Base-by-base conservation (phyloP, 495 filamentous ascomycete species). In the Xylaria cubensis region DNA sequence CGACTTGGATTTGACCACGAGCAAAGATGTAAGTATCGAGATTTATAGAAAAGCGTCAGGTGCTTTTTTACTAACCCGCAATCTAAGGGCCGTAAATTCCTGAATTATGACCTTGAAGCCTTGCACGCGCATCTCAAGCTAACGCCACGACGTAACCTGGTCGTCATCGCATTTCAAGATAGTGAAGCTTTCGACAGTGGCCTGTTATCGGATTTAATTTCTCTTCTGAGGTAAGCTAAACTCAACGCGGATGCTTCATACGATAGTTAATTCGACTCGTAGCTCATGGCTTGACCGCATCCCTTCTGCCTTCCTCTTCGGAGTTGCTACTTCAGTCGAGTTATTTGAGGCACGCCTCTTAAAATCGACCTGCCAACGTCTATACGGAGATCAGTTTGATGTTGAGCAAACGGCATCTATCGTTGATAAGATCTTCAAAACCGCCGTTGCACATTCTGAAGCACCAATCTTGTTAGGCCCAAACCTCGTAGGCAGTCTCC, bases 71-170 rank as follows among this genome's bases (percentile, higher is more conserved):
- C 61, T 67, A 62, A 72, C 44, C 6, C 13, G 76, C 56, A 26
- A 46, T 70, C n/a, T 3, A 75, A 92, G 88, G 90, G 89, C 1
- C 87, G 88, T 41, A 91, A 90, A 82, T 88, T 94, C 61, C 86
- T 98, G n/a, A 92, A 92, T 73, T 98, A 98, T 76, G 97, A 98
- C 77, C 85, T 98, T 15, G 91, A 95, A 74, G 87, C 92, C n/a
- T 85, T 99, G 9, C 82, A 91, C 68, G 88, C 90, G 39, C 85
- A 83, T 78, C 85, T 94, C 17, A 84, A 84, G 55, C 82, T 82
- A 64, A 85, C 88, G 53, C 78, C 82, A 10, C 86, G 87, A 34
- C 82, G 87, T 44, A 89, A 90, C 69, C 84, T 97, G 41, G 84
- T 95, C 41, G 84, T 95, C 9, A 79, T 99, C 26, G 90, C 91